Evolutionary conservation across 2,329 filamentous ascomycete species (phyloP), one percentile per base, ranked within the genome.

Genomic region (Aspergillus sp.): DNA sequence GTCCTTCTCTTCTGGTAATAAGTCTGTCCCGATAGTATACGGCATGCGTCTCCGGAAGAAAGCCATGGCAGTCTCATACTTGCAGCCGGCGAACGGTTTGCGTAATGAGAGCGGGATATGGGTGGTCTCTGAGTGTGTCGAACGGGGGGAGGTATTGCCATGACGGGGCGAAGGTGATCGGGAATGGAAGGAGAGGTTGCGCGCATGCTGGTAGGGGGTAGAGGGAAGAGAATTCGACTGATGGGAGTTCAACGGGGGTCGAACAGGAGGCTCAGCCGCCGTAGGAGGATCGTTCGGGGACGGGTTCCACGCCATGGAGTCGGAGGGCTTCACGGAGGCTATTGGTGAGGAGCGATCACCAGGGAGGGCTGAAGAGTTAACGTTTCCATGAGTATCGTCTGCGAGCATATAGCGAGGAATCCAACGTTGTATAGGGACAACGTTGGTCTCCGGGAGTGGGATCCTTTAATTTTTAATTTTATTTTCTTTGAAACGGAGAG

Each of bases 171-270:
- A 96, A 7, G 88, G 90, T 30, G 82, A 83, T 60, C 80, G 80
- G 42, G 89, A 93, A 63, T 82, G 81, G 59, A 86, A 86, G 2
- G 85, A 85, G 60, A 93, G 85, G 59, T 90, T 84, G 49, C 88
- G 82, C 54, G 89, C 81, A 68, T 87, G 85, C 65, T 96, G 90
- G 61, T 91, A 87, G 6, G 91, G 93, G 3, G 91, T 97, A 1
- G 91, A 94, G 1, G 91, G 91, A 42, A 96, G 87, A 6, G 91
- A 97, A 64, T 79, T 94, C 27, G 91, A 94, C 63, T 94, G 80
- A 44, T 82, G 81, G 41, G 75, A 78, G 48, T 70, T 69, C 54
- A 79, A 68, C 52, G 76, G 69, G 49, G 75, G 71, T 54, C 76
- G 70, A 63, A 71, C 54, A 57, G 61, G 55, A 46, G 62, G 54